Evolutionary conservation across 176 grass and related monocot species (phyloP).

Genomic region (Areca catechu): DNA sequence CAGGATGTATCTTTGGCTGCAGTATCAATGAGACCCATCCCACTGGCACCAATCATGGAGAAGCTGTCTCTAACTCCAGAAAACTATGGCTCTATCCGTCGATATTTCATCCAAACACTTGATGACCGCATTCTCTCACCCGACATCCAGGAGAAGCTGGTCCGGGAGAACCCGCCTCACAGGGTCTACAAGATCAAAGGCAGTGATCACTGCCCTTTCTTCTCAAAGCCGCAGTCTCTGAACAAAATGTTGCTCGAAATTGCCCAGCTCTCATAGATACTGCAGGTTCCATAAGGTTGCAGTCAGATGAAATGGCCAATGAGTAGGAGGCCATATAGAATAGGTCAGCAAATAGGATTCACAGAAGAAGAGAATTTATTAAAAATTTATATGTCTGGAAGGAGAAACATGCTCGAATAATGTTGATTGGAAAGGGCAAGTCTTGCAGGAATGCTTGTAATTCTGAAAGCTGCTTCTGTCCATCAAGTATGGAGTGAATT

Average conservation of each 20-base stretch:
- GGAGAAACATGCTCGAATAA: too few relatives aligned
- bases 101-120: conserved; percentile 85
- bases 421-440: too few relatives aligned
- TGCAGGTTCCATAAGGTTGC: background rate
- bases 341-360: too few relatives aligned
- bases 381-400: too few relatives aligned
- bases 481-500: too few relatives aligned
- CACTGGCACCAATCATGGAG: conserved; percentile 94
- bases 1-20: conserved; percentile 71
- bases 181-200: conserved; percentile 97
- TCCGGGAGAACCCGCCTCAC: conserved; percentile 58
- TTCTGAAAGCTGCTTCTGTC: too few relatives aligned
- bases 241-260: conserved; percentile 89
- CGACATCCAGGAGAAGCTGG: conserved; percentile 83
- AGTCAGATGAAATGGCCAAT: background rate
- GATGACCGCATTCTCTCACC: conserved; percentile 75
- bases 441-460: too few relatives aligned
- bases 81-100: conserved; percentile 49
- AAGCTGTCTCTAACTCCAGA: conserved; percentile 60
- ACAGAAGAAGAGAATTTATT: too few relatives aligned
- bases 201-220: conserved; percentile 91
- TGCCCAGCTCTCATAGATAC: conserved; percentile 37
- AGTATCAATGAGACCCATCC: conserved; percentile 72
- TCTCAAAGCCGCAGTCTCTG: conserved; percentile 81
- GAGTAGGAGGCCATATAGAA: background rate